These are phyloP conservation scores for Rhizopus stolonifer DNA, from an alignment of 371 early-diverging fungal genomes.

Conservation along the genomic window DNA sequence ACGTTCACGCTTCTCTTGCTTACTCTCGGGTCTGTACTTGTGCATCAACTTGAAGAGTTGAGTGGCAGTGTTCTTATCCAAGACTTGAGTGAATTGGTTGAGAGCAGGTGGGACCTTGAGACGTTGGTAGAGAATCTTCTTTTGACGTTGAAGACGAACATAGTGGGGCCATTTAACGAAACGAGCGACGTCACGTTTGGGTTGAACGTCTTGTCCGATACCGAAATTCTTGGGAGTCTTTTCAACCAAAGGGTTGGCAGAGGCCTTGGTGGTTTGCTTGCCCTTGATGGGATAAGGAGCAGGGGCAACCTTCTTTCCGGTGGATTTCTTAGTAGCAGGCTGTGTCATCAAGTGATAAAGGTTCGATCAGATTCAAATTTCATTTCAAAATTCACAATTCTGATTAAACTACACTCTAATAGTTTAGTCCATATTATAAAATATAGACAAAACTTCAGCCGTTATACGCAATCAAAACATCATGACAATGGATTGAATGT, in stretches of 20 bases:
- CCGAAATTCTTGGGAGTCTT: constrained; percentile 88
- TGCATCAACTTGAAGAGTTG: constrained; percentile 94
- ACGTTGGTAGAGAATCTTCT: too few species aligned
- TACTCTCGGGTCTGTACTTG: too few species aligned
- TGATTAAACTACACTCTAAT: too few species aligned
- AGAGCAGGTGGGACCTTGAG: constrained; percentile 99
- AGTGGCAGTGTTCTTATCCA: constrained; percentile 96
- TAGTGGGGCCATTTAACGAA: constrained; percentile 97
- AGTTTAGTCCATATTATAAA: too few species aligned
- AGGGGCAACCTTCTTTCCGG: constrained; percentile 89
- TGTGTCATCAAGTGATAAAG: constrained; percentile 4
- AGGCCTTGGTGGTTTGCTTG: constrained; percentile 67
- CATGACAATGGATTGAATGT: too few species aligned
- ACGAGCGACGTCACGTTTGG: constrained; percentile 91
- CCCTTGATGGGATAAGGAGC: constrained; percentile 78
- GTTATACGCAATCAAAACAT: too few species aligned
- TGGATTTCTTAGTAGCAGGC: constrained; percentile 60
- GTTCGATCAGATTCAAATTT: too few species aligned
- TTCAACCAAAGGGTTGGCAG: constrained; percentile 89
- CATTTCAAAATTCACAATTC: too few species aligned
- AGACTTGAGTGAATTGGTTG: constrained; percentile 97
- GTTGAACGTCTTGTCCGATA: constrained; percentile 90
- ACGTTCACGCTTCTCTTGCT: too few species aligned
- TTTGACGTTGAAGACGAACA: constrained; percentile 95
- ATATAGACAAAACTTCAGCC: too few species aligned